These are phyloP conservation scores for Pisolithus sp. DNA, from an alignment of 768 basidiomycete species.

Conservation along the genomic window DNA sequence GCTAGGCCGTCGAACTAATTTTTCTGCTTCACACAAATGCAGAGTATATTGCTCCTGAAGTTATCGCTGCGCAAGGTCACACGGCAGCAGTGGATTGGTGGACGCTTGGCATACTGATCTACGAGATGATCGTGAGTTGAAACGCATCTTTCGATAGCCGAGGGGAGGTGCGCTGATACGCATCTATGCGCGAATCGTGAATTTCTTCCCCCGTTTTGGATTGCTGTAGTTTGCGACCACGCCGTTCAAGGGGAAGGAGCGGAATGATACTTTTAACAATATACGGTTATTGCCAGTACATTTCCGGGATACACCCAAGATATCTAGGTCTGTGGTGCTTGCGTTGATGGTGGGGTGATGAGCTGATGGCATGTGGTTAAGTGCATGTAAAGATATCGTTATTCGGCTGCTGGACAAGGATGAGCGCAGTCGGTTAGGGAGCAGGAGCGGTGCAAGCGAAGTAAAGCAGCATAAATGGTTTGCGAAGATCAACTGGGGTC, in stretches of 20 bases:
- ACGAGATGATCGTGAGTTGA: slow-evolving; percentile 92
- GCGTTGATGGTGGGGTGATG: background rate
- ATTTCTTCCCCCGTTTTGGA: slow-evolving; percentile 17
- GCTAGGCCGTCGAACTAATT: background rate
- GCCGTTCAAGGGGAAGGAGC: slow-evolving; percentile 94
- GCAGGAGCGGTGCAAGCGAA: slow-evolving; percentile 92
- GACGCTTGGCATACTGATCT: slow-evolving; percentile 97
- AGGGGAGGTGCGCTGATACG: slow-evolving; percentile 22
- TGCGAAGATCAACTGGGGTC: slow-evolving; percentile 91
- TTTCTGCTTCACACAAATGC: slow-evolving; percentile 6
- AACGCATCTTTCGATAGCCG: slow-evolving; percentile 21
- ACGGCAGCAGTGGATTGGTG: slow-evolving; percentile 99
- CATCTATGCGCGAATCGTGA: background rate
- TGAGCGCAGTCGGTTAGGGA: slow-evolving; percentile 82
- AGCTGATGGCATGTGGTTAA: slow-evolving; percentile 27
- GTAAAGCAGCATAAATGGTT: slow-evolving; percentile 99
- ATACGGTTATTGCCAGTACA: slow-evolving; percentile 81
- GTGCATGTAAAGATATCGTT: slow-evolving; percentile 85
- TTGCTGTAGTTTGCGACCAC: slow-evolving; percentile 85
- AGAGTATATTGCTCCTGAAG: slow-evolving; percentile 99
- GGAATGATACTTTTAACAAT: slow-evolving; percentile 94
- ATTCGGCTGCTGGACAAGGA: slow-evolving; percentile 86
- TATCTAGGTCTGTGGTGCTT: slow-evolving; percentile 52
- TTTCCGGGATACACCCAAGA: slow-evolving; percentile 81
- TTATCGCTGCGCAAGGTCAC: slow-evolving; percentile 93